Base-by-base conservation (phyloP, 164 flowering plant genomes). In the Akebia trifoliata region DNA sequence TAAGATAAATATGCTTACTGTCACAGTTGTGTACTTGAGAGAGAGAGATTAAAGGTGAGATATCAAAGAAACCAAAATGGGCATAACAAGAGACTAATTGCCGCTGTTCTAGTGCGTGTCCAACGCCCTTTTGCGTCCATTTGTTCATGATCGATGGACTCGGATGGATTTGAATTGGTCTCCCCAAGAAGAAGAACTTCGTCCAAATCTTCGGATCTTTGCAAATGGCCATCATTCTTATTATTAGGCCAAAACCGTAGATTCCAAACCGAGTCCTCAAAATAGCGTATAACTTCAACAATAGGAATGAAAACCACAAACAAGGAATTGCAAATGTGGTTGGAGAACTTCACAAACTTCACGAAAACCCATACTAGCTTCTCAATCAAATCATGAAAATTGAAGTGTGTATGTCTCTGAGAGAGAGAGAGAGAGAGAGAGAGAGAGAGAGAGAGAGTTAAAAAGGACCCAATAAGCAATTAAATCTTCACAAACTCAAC, bases 41-140 rank as follows among this genome's bases (percentile, higher is more conserved):
- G 97, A n/a, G n/a, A 94, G 38, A 90, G 77, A 62, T 94, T 94
- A 62, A 94, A 94, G 46, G 87, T 78, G 61, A 90, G 82, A 49
- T 90, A 95, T 0, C 95, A 95, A 20, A 90, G 52, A 70, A 94
- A 90, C 99, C 97, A 94, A 65, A 90, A 83, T 1, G 99, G 99
- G 67, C 91, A 80, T 46, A 94, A 68, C 73, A 82, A 63, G 37
- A 94, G 74, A 79, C 97, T 85, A 56, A 80, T 83, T 69, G 78
- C 86, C 4, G 95, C 96, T 43, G 81, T 71, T 65, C 93, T 76
- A 12, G 66, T 50, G 8, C 98, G 87, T 0, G 88, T 90, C 97
- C 96, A 93, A 35, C 98, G 87, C 56, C 97, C 94, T 73, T 89
- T 86, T 21, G 57, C 74, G 76, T 89, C 96, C 51, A 87, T 45